Base-by-base conservation (phyloP, 1,284 basidiomycete species). In the Puccinia polysora region DNA sequence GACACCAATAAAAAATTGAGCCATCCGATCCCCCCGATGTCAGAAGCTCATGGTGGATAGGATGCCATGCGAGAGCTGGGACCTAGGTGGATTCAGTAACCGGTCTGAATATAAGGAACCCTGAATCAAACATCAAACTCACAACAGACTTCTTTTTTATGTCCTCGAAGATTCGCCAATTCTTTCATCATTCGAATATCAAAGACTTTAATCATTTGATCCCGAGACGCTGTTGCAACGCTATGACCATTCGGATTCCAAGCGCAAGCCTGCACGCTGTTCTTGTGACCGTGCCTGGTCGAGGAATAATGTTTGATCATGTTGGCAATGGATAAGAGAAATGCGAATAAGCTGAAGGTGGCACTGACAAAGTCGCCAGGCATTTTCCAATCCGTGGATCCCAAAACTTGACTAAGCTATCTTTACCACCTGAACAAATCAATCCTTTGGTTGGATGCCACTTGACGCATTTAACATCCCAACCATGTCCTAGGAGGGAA, bases 331-430 rank as follows among this genome's bases (percentile, higher is more conserved):
- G n/a, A n/a, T n/a, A n/a, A n/a, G n/a, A n/a, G n/a, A n/a, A n/a
- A n/a, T n/a, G n/a, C 14, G 43, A 25, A 14, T n/a, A 25, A 8
- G 3, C 14, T n/a, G 30, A 30, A 15, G 34, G n/a, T n/a, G 45
- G 14, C 34, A 82, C 87, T 75, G 78, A 92, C 88, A 95, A 81
- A 0, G 92, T 94, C 4, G 89, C 89, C 10, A 97, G 84, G 43
- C 88, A 87, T 4, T 89, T 91, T 43, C 88, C 89, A 8, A 89
- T 90, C 52, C 93, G 84, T 6, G 95, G 96, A 81, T 98, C 95
- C 95, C 95, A 98, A 80, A 98, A 97, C 78, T 97, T 98, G 81
- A 98, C 92, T 76, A 93, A 86, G 80, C 97, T 97, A 81, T 98
- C 96, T 81, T 97, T 97, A 78, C 89, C 90, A 30, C 96, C 95